phyloP scores from a whole-genome alignment of 768 basidiomycete genomes.

The Russula dissimulans region DNA sequence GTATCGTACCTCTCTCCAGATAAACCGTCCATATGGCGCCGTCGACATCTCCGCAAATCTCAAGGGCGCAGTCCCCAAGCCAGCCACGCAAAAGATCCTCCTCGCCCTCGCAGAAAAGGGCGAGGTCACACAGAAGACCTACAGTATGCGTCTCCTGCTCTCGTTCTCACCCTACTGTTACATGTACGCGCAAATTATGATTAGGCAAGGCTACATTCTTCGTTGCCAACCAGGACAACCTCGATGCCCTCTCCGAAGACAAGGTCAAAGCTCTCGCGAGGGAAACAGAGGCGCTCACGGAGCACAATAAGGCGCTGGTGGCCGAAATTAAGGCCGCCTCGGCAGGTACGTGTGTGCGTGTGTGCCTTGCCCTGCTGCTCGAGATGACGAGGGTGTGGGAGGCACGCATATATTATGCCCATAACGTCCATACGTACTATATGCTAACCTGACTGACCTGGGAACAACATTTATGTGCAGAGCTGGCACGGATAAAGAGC shows the following conservation, averaged over 20 bases:
- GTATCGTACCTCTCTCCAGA: constrained; percentile 34
- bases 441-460: not conserved
- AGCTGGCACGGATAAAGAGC: constrained; percentile 51
- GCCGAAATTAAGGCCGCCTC: constrained; percentile 42
- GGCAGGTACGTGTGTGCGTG: constrained; percentile 31
- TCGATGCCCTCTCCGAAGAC: constrained; percentile 54
- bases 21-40: constrained; percentile 91
- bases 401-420: not conserved
- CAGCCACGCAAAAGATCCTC: constrained; percentile 78
- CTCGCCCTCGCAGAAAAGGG: constrained; percentile 78
- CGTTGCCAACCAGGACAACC: constrained; percentile 70
- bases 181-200: not conserved
- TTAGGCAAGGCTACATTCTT: constrained; percentile 82
- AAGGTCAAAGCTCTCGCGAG: constrained; percentile 51
- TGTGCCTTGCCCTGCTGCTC: not conserved
- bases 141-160: constrained; percentile 40
- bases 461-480: constrained; percentile 30
- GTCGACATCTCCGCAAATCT: constrained; percentile 88
- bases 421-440: not conserved
- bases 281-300: constrained; percentile 48
- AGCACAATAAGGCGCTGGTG: constrained; percentile 45
- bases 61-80: constrained; percentile 81
- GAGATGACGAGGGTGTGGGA: not conserved
- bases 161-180: not conserved
- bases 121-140: constrained; percentile 70